A percentile compares a stretch with the other conserved stretches of the same genome.
These are phyloP conservation scores for Schizosaccharomyces lindneri DNA, from an alignment of 805 yeast species.

Conservation along the genomic window DNA sequence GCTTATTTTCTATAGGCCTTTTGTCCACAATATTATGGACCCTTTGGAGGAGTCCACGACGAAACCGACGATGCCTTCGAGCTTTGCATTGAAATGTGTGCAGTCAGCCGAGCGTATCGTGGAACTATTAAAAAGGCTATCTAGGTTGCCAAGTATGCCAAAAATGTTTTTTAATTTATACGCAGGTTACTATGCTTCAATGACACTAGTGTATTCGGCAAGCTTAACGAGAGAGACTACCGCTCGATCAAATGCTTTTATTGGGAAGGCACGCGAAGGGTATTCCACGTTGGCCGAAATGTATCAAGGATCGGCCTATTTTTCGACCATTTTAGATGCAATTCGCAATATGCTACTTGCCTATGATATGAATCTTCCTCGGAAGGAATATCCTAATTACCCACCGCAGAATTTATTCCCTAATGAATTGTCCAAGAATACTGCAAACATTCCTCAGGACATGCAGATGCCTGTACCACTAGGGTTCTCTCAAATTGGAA, in stretches of 20 bases:
- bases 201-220: background rate
- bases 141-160: background rate
- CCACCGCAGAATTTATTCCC: no score
- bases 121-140: background rate
- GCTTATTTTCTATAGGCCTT: slow-evolving; percentile 64
- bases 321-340: background rate
- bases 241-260: background rate
- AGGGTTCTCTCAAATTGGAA: no score
- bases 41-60: background rate
- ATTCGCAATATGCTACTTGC: background rate
- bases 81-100: background rate
- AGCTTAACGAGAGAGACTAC: background rate
- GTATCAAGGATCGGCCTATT: background rate
- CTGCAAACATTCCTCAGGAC: no score
- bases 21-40: slow-evolving; percentile 35
- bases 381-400: background rate
- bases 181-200: background rate
- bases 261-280: background rate
- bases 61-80: background rate
- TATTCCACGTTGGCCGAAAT: background rate
- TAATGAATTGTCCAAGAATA: no score
- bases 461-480: no score
- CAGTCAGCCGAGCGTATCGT: background rate
- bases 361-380: background rate
- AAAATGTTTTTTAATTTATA: background rate